Base-by-base conservation (phyloP, 2,329 filamentous ascomycete genomes). In the Nannizzia gypsea region DNA sequence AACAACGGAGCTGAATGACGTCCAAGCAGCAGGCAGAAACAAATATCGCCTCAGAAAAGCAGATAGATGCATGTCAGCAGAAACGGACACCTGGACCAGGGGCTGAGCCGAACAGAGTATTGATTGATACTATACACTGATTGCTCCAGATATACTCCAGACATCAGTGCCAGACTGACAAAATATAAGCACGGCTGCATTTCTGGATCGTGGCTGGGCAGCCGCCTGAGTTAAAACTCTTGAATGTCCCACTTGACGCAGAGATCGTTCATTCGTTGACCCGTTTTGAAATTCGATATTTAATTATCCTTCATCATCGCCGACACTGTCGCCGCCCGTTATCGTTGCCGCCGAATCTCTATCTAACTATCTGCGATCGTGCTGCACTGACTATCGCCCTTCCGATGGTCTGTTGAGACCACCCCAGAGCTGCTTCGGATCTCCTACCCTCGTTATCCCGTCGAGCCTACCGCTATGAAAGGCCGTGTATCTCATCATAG, bases 221-320 rank as follows among this genome's bases (percentile, higher is more conserved):
- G 48, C 48, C 48, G 48, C 26, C 24, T 52, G 8, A 52, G 48
- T 52, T 52, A 52, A 52, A 52, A 52, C 48, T 52, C 48, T 52
- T 52, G 48, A 13, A 52, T 52, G 48, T 52, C 48, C 48, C 48
- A 52, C 48, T 52, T 52, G 26, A 28, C n/a, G 31, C 31, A 36
- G 48, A 52, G 48, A 52, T 52, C 48, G 48, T 52, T 52, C 28
- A 52, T 52, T 28, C 48, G 48, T 28, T 52, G 15, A 24, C 13
- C 48, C 48, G 26, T 22, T 24, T 26, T 22, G 48, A n/a, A 42
- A 28, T 28, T 52, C 48, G 48, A 28, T 28, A 20, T n/a, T 8
- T 31, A n/a, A 9, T 50, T 52, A 52, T 52, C 15, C 5, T 24
- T 28, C 48, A 22, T 52, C 48, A 28, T 52, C 48, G 46, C 46